Evolutionary conservation across 805 yeast genomes (phyloP).

Genomic region (Jamesozyma piceae): DNA sequence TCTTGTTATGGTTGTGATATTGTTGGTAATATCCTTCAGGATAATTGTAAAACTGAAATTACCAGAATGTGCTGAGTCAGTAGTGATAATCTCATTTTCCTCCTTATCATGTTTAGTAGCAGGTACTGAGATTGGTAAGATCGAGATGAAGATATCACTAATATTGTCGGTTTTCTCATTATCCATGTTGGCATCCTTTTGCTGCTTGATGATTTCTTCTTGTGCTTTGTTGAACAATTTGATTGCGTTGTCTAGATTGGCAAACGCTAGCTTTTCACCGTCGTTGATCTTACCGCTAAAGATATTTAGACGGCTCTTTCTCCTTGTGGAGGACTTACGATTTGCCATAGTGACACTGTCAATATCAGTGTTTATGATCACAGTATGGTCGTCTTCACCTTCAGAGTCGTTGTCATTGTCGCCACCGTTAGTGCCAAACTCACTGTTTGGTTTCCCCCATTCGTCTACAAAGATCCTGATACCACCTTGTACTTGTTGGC

Average conservation of each 20-base stretch:
- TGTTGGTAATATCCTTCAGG: conserved; percentile 70
- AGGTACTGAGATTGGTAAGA: conserved; percentile 46
- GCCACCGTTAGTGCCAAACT: background rate
- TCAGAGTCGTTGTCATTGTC: background rate
- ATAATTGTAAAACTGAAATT: conserved; percentile 70
- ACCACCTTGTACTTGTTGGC: conserved; percentile 67
- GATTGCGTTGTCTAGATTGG: conserved; percentile 73
- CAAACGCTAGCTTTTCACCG: conserved; percentile 81
- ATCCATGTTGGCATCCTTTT: conserved; percentile 11
- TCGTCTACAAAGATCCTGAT: conserved; percentile 53
- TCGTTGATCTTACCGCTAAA: conserved; percentile 71
- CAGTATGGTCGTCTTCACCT: background rate
- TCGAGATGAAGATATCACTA: conserved; percentile 62
- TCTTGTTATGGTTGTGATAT: conserved; percentile 59
- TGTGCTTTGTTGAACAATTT: conserved; percentile 32
- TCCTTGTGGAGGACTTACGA: background rate
- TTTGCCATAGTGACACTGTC: background rate
- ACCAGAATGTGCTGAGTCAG: conserved; percentile 33
- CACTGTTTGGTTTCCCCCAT: conserved; percentile 31
- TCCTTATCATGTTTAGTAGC: conserved; percentile 7
- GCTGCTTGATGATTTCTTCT: conserved; percentile 24
- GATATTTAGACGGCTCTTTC: conserved; percentile 45
- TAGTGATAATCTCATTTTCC: conserved; percentile 24
- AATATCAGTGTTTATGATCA: conserved; percentile 1
- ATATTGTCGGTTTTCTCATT: conserved; percentile 18